Percentiles rank a stretch among this genome's conserved stretches.
Evolutionary conservation across 2,329 filamentous ascomycete genomes (phyloP).

Genomic region (Arthrobotrys sinensis): DNA sequence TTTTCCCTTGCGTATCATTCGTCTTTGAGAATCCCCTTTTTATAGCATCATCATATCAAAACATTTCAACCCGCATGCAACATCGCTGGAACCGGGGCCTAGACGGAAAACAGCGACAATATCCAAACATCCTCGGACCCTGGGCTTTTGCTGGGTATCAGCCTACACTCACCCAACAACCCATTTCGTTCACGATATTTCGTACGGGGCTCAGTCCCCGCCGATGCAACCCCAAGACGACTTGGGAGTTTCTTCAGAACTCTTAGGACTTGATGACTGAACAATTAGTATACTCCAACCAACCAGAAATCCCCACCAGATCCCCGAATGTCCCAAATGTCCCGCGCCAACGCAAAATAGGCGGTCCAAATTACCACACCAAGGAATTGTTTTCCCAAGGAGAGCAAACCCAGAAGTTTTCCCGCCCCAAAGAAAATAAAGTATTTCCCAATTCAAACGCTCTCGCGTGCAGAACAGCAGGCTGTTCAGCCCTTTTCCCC

Average conservation of each 20-base stretch:
- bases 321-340: neutral
- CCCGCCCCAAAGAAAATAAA: neutral
- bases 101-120: neutral
- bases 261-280: conserved; percentile 1
- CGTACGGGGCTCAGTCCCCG: conserved; percentile 7
- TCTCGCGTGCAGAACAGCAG: neutral
- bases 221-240: conserved; percentile 23
- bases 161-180: neutral
- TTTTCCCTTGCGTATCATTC: conserved; percentile 7
- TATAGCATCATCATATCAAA: conserved; percentile 9
- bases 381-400: neutral
- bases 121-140: conserved; percentile 23
- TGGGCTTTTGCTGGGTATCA: conserved; percentile 2
- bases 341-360: conserved; percentile 7
- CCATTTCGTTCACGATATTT: neutral
- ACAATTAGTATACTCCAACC: neutral
- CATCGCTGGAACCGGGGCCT: neutral
- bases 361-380: conserved; percentile 18
- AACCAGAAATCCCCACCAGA: neutral
- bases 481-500: neutral
- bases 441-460: no score
- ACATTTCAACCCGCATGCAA: conserved; percentile 8
- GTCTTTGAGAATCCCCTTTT: conserved; percentile 1
- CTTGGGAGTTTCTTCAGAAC: neutral
- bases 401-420: neutral